Evolutionary conservation across 176 grass and related monocot genomes (phyloP), one percentile per base, ranked within the genome.

Genomic region (Ensete glaucum): DNA sequence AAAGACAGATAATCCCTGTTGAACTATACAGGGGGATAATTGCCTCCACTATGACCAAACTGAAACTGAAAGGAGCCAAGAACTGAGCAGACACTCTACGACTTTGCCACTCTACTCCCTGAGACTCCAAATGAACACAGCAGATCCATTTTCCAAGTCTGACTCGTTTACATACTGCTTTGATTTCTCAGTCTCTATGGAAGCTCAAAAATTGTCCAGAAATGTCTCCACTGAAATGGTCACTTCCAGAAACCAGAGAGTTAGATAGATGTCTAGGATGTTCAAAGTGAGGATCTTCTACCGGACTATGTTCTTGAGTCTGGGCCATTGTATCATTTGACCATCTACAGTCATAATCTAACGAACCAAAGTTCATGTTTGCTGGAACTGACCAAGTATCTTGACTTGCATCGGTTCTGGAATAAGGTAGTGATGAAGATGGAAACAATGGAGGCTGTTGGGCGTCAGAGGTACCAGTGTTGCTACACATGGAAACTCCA

Each of bases 401-500:
- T 9, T 21, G 17, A 8, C 16, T 17, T 60, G 57, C 17, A 67
- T 43, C 16, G 3, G 25, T 27, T 29, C 16, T 14, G 29, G 64
- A 29, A 34, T 11, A 34, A 15, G 77, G 54, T 77, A 54, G 34
- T 6, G 34, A 21, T 76, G 57, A 48, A 66, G 66, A 64, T 50
- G 80, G 75, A 68, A 72, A 57, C 24, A 15, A 59, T 27, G 67
- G 1, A 70, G 50, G 27, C 53, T 87, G 81, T 72, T 83, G 77
- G 21, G 67, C 77, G 8, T 59, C 20, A 8, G 54, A 11, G n/a
- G 66, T 59, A 70, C 72, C 21, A 7, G 9, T 78, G 22, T 54
- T 52, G 69, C 14, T 64, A 75, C 80, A 72, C 71, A 75, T 80
- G 9, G 78, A 17, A 70, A 91, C 82, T 9, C 78, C 86, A 51